Base-by-base conservation (phyloP, 2,329 filamentous ascomycete genomes). In the Tolypocladium paradoxum region DNA sequence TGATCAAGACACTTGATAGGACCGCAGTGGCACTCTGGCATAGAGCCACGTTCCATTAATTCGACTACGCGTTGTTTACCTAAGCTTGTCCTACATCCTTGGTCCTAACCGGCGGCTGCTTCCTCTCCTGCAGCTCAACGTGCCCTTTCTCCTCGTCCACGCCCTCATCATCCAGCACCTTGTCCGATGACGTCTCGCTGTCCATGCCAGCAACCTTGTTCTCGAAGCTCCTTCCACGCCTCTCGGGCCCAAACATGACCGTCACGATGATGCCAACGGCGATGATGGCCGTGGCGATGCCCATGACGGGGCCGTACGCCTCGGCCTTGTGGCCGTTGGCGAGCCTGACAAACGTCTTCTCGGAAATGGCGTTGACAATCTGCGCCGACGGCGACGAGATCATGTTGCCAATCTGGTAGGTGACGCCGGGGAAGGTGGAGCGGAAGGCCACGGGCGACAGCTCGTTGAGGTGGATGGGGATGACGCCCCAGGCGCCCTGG, bases 381-480 rank as follows among this genome's bases (percentile, higher is more conserved):
- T 90, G 87, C 0, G 87, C 83, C 0, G 81, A 84, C 0, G 85
- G 85, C 0, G 83, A 84, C 1, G 83, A 85, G 51, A 87, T 83
- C 76, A 88, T 84, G 73, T 88, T 89, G 7, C 85, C 86, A 9
- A 89, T 69, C 71, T 90, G 86, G 67, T 89, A 89, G 0, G 83
- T 83, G 50, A 86, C 77, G 45, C 85, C 86, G 0, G 84, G 82
- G 64, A 89, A 87, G 2, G 79, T 83, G 0, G 84, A 85, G 34
- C 85, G 78, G 76, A 85, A 88, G 0, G 83, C 82, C 0, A 79
- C 78, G 0, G 85, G 85, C 0, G 84, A 84, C 1, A 89, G 73
- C 69, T 90, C 86, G 70, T 87, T 88, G 27, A 89, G 76, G 64
- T 89, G 85, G 64, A 87, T 85, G 20, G 84, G 84, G 53, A 87